Conservation (phyloP, 2,329 filamentous ascomycete genomes). For the Rhynchosporium secalis region DNA sequence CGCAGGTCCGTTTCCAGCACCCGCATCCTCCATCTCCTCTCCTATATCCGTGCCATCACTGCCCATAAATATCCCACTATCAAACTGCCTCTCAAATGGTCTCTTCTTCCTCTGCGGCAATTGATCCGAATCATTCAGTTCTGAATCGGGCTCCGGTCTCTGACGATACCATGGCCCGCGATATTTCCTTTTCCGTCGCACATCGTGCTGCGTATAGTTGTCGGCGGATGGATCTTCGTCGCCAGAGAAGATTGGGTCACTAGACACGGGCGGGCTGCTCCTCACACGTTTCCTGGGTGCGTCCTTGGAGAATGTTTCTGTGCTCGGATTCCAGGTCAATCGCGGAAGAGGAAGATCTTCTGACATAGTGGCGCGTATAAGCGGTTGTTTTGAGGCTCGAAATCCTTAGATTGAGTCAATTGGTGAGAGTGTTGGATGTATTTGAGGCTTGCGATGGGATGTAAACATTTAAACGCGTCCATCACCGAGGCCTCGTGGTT, state of each 20-base stretch:
- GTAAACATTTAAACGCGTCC: conserved; percentile 15
- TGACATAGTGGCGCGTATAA: conserved; percentile 20
- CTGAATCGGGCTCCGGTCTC: conserved; percentile 43
- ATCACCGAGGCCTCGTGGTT: not conserved
- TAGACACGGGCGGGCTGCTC: conserved; percentile 51
- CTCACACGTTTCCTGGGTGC: conserved; percentile 45
- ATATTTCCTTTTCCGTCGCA: conserved; percentile 61
- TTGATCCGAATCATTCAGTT: conserved; percentile 18
- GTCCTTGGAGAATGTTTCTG: conserved; percentile 25
- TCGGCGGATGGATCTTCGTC: conserved; percentile 69
- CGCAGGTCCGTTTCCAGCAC: conserved; percentile 7
- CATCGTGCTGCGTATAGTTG: conserved; percentile 54
- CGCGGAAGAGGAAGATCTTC: conserved; percentile 29
- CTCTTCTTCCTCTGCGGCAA: conserved; percentile 44
- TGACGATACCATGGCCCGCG: conserved; percentile 69
- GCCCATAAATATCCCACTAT: conserved; percentile 70
- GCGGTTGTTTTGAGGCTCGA: not conserved
- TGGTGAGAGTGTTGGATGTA: not conserved
- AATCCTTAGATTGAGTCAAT: not conserved
- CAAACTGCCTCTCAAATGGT: conserved; percentile 58
- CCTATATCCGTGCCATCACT: conserved; percentile 57
- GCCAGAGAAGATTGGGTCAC: conserved; percentile 72
- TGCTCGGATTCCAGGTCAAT: conserved; percentile 26
- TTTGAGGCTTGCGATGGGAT: not conserved
- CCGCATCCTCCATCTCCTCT: conserved; percentile 29